These are phyloP conservation scores for Botrytis tulipae DNA, from an alignment of 2,329 filamentous ascomycete genomes.

Conservation along the genomic window DNA sequence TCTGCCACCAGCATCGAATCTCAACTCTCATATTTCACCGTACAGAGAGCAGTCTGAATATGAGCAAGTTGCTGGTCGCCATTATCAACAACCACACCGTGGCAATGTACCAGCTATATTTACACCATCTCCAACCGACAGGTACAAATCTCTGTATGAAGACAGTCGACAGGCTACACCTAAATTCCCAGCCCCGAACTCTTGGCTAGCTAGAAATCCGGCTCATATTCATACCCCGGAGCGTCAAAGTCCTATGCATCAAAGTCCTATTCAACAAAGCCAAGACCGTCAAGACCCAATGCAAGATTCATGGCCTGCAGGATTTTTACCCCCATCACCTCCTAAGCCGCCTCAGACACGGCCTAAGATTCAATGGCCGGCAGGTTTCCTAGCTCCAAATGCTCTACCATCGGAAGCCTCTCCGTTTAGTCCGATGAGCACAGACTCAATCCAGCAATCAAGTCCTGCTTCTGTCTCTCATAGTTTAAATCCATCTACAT, in stretches of 20 bases:
- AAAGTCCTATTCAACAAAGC: neutral
- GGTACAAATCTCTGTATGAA: neutral
- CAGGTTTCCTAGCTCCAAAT: conserved; percentile 5
- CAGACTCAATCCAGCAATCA: neutral
- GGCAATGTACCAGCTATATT: neutral
- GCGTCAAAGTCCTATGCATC: neutral
- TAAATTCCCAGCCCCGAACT: neutral
- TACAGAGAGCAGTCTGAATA: neutral
- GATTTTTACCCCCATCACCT: conserved; percentile 1
- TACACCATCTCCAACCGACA: neutral
- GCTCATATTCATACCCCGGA: neutral
- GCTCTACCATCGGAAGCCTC: neutral
- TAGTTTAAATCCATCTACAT: neutral
- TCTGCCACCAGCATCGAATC: neutral
- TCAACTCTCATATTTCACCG: neutral
- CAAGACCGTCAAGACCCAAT: neutral
- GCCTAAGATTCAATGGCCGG: conserved; percentile 4
- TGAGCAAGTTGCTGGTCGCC: neutral
- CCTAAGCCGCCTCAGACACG: neutral
- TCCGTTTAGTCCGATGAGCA: neutral
- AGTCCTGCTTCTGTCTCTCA: neutral
- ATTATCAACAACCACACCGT: neutral
- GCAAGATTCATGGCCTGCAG: conserved; percentile 14
- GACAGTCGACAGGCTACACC: neutral
- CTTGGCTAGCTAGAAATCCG: neutral